Conservation (phyloP, 495 filamentous ascomycete genomes). For the Annulohypoxylon nitens region DNA sequence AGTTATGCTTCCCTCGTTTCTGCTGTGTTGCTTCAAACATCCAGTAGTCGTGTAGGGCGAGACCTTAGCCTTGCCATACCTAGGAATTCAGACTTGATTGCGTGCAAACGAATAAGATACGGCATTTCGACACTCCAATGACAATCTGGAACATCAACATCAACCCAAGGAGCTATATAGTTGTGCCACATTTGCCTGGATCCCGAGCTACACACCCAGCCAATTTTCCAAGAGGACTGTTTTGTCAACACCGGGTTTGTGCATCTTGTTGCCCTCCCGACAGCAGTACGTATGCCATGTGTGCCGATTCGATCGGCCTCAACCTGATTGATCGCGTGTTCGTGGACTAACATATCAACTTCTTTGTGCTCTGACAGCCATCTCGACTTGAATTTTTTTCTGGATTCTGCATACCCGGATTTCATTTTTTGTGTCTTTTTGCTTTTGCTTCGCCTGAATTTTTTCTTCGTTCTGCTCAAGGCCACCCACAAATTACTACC, state of each 20-base stretch:
- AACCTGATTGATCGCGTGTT: conserved; percentile 28
- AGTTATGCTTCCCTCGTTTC: conserved; percentile 43
- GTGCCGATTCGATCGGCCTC: conserved; percentile 33
- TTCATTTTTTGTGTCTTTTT: conserved; percentile 33
- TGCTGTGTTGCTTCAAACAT: conserved; percentile 47
- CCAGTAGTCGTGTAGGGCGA: conserved; percentile 41
- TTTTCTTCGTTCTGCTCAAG: conserved; percentile 11
- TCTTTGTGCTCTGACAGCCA: conserved; percentile 37
- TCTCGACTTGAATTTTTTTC: conserved; percentile 26
- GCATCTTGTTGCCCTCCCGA: conserved; percentile 24
- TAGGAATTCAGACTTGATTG: conserved; percentile 23
- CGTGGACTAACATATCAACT: conserved; percentile 37
- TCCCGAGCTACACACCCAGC: conserved; percentile 21
- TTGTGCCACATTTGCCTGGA: conserved; percentile 13
- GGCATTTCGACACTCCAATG: conserved; percentile 32
- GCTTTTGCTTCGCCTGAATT: conserved; percentile 9
- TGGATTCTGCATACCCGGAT: conserved; percentile 35
- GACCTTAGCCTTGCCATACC: conserved; percentile 32
- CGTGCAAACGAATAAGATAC: conserved; percentile 29
- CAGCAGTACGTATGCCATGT: conserved; percentile 43
- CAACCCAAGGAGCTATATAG: conserved; percentile 27
- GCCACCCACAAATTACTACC: conserved; percentile 17
- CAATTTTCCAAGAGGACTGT: conserved; percentile 16
- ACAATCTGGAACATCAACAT: not conserved
- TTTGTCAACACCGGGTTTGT: conserved; percentile 26